These are phyloP conservation scores for Mycena kentingensis DNA, from an alignment of 768 basidiomycete species.

Conservation along the genomic window DNA sequence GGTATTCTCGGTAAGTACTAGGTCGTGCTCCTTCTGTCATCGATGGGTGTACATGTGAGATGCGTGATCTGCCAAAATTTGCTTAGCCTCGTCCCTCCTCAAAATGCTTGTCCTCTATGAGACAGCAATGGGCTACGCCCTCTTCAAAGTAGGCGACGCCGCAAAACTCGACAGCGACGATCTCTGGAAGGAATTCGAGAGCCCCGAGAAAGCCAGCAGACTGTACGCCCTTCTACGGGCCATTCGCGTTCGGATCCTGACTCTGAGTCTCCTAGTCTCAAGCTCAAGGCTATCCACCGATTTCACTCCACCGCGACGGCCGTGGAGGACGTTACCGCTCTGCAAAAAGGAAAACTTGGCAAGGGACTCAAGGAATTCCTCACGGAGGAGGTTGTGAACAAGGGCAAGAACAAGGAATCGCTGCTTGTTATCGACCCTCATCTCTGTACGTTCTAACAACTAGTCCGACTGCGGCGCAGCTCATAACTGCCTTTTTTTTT, in stretches of 20 bases:
- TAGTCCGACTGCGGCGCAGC: neutral
- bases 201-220: constrained; percentile 88
- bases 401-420: constrained; percentile 86
- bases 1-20: no score
- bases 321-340: constrained; percentile 92
- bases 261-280: constrained; percentile 56
- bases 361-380: constrained; percentile 94
- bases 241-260: neutral
- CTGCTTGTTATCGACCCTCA: constrained; percentile 87
- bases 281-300: constrained; percentile 92
- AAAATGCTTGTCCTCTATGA: constrained; percentile 96
- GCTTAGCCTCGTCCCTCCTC: neutral
- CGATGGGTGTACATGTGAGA: no score
- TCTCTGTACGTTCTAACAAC: constrained; percentile 61
- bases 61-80: constrained; percentile 3
- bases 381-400: constrained; percentile 80
- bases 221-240: constrained; percentile 64
- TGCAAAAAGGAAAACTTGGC: constrained; percentile 91
- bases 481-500: constrained; percentile 8
- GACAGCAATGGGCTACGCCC: constrained; percentile 93
- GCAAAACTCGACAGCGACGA: constrained; percentile 86
- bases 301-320: constrained; percentile 96
- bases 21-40: no score
- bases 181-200: constrained; percentile 90
- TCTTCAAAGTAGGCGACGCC: constrained; percentile 92